phyloP scores from a whole-genome alignment of 768 basidiomycete species.

The Phanerodontia chrysosporium region DNA sequence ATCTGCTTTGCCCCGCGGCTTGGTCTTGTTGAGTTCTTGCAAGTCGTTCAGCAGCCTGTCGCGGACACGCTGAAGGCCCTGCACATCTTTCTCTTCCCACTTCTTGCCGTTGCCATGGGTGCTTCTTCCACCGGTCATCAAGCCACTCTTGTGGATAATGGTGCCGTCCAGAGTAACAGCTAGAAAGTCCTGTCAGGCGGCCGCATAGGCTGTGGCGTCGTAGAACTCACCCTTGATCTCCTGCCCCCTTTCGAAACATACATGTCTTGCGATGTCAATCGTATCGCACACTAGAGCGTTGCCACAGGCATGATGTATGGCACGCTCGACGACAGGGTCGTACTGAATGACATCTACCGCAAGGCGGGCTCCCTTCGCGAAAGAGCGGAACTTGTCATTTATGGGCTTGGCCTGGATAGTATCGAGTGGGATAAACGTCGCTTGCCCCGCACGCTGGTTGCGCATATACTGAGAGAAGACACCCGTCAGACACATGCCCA shows the following conservation, averaged over 20 bases:
- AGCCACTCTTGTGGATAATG: constrained; percentile 93
- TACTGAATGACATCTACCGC: constrained; percentile 59
- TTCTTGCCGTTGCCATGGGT: constrained; percentile 73
- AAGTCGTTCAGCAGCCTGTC: constrained; percentile 72
- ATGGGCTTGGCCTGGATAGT: constrained; percentile 92
- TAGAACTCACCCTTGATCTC: constrained; percentile 83
- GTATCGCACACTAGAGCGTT: constrained; percentile 94
- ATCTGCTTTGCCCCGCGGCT: constrained; percentile 80
- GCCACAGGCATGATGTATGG: constrained; percentile 95
- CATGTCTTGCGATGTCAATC: constrained; percentile 86
- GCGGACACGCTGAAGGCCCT: constrained; percentile 61
- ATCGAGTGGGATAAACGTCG: constrained; percentile 98
- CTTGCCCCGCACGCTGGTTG: constrained; percentile 90
- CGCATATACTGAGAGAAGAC: constrained; percentile 78
- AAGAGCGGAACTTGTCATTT: constrained; percentile 91
- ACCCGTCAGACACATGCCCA: too few relatives aligned
- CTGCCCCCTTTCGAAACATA: constrained; percentile 92
- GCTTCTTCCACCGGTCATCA: constrained; percentile 93
- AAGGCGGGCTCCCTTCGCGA: constrained; percentile 69
- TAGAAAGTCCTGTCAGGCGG: constrained; percentile 24
- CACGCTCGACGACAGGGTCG: constrained; percentile 80
- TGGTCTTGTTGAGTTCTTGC: constrained; percentile 78
- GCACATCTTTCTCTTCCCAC: constrained; percentile 93
- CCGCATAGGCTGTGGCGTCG: neutral
- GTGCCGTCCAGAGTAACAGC: constrained; percentile 97